These are phyloP conservation scores for Agaricus blazei DNA, from an alignment of 768 basidiomycete genomes.

Conservation along the genomic window DNA sequence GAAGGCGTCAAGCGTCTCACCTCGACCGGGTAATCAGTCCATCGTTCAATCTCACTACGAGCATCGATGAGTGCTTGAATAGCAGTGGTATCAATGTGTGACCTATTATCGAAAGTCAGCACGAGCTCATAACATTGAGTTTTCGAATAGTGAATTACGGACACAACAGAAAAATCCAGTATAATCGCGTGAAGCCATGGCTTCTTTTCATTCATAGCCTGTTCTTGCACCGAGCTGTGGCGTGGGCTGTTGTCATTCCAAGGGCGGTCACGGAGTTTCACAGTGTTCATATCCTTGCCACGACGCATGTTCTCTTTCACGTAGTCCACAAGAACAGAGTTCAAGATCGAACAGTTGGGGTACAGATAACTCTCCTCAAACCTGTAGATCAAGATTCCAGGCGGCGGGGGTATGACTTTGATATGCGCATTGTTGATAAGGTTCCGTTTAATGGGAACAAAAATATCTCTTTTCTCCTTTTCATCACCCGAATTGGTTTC, in stretches of 20 bases:
- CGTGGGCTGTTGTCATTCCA: slow-evolving; percentile 94
- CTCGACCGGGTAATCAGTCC: slow-evolving; percentile 73
- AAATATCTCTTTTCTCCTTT: slow-evolving; percentile 65
- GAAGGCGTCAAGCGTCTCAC: slow-evolving; percentile 25
- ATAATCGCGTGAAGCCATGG: slow-evolving; percentile 83
- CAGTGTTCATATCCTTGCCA: slow-evolving; percentile 65
- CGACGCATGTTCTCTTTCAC: slow-evolving; percentile 75
- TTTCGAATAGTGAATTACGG: slow-evolving; percentile 20
- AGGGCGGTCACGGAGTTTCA: slow-evolving; percentile 67
- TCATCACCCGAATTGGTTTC: slow-evolving; percentile 31
- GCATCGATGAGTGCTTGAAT: slow-evolving; percentile 90
- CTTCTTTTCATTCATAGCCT: slow-evolving; percentile 43
- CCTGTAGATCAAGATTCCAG: slow-evolving; percentile 88
- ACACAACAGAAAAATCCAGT: slow-evolving; percentile 88
- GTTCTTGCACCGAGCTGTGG: slow-evolving; percentile 41
- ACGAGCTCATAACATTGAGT: background rate
- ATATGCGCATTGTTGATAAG: slow-evolving; percentile 65
- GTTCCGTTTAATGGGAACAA: slow-evolving; percentile 64
- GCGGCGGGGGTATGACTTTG: slow-evolving; percentile 70
- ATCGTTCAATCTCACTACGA: slow-evolving; percentile 81
- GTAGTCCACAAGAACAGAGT: slow-evolving; percentile 71
- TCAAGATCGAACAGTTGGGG: slow-evolving; percentile 68
- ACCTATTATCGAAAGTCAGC: slow-evolving; percentile 34
- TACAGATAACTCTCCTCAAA: slow-evolving; percentile 89
- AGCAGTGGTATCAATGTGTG: slow-evolving; percentile 88